Conservation (phyloP, 1,284 basidiomycete species). For the Dichomitus squalens region DNA sequence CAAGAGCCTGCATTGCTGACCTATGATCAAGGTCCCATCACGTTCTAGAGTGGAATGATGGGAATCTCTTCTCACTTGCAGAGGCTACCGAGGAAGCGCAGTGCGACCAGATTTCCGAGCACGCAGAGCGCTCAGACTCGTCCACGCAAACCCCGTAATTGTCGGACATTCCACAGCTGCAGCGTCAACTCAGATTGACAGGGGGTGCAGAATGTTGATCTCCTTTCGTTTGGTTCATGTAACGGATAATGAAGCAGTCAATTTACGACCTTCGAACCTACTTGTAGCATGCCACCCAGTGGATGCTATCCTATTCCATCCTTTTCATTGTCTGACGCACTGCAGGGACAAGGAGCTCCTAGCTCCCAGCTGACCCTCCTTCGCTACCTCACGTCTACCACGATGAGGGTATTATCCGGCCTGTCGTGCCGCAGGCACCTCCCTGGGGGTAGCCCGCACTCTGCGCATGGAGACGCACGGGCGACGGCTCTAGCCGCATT, state of each 20-base stretch:
- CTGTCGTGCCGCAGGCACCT: conserved; percentile 5
- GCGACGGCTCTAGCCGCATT: background rate
- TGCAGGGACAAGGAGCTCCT: conserved; percentile 8
- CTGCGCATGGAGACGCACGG: background rate
- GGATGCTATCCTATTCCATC: background rate
- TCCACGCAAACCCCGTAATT: background rate
- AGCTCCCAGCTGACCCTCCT: conserved; percentile 17
- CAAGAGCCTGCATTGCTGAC: background rate
- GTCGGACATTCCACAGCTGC: background rate
- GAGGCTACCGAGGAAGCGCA: background rate
- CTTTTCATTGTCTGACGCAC: conserved; percentile 11
- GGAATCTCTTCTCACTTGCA: background rate
- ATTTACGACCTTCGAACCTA: background rate
- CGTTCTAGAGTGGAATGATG: background rate
- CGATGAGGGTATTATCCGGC: conserved; percentile 11
- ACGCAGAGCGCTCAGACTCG: background rate
- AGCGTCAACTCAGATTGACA: background rate
- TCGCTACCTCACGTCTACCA: conserved; percentile 16
- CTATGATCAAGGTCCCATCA: background rate
- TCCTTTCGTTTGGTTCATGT: background rate
- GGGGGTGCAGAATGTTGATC: background rate
- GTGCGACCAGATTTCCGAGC: background rate
- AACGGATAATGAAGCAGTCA: background rate
- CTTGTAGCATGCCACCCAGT: background rate
- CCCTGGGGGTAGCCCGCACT: background rate